Conservation (phyloP, 2,329 filamentous ascomycete species). For the Talaromyces sp. region DNA sequence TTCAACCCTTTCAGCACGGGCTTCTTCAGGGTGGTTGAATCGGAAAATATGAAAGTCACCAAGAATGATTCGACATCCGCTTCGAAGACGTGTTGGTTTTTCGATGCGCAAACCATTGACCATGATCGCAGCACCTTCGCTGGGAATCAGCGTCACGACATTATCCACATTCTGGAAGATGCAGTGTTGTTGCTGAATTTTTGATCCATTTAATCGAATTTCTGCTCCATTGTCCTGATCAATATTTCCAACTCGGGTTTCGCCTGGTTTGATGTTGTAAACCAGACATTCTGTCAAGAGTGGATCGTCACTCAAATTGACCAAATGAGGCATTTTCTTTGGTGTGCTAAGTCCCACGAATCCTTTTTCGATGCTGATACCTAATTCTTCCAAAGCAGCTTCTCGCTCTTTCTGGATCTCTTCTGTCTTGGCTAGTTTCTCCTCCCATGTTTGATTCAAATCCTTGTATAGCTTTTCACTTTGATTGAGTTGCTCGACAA, state of each 20-base stretch:
- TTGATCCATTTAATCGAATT: slow-evolving; percentile 88
- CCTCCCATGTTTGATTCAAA: slow-evolving; percentile 97
- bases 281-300: slow-evolving; percentile 92
- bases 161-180: slow-evolving; percentile 91
- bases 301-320: slow-evolving; percentile 94
- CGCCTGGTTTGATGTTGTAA: slow-evolving; percentile 95
- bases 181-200: slow-evolving; percentile 90
- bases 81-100: slow-evolving; percentile 79
- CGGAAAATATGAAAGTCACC: slow-evolving; percentile 98
- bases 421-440: slow-evolving; percentile 92
- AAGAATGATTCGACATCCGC: slow-evolving; percentile 89
- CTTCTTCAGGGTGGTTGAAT: slow-evolving; percentile 97
- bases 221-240: slow-evolving; percentile 79
- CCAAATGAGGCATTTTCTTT: slow-evolving; percentile 98
- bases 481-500: slow-evolving; percentile 91
- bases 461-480: slow-evolving; percentile 95
- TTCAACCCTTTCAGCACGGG: slow-evolving; percentile 84
- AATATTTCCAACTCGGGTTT: slow-evolving; percentile 89
- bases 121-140: slow-evolving; percentile 94
- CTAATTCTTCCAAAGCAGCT: slow-evolving; percentile 88
- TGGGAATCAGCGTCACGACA: slow-evolving; percentile 84
- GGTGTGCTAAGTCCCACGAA: slow-evolving; percentile 93
- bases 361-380: slow-evolving; percentile 98
- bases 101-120: slow-evolving; percentile 90
- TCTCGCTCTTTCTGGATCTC: slow-evolving; percentile 97